Conservation (phyloP, 2,329 filamentous ascomycete genomes). For the Emmonsiellopsis sp. region DNA sequence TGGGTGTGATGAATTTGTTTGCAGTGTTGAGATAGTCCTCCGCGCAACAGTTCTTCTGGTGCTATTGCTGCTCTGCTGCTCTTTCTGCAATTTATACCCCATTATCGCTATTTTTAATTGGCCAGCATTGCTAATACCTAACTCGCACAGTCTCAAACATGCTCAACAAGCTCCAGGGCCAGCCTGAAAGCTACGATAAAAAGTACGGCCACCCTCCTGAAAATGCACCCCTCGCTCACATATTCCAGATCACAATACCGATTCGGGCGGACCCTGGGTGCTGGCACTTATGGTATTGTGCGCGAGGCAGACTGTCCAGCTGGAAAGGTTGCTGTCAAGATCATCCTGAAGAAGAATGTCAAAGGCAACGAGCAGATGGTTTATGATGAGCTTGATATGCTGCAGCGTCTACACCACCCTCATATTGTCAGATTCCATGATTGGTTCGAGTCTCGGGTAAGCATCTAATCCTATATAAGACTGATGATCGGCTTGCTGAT, state of each 20-base stretch:
- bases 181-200: constrained; percentile 97
- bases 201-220: constrained; percentile 53
- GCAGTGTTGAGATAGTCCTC: too few species aligned
- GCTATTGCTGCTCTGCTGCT: too few species aligned
- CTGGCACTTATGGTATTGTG: constrained; percentile 96
- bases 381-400: constrained; percentile 89
- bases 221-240: neutral
- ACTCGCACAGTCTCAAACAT: constrained; percentile 67
- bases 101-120: too few species aligned
- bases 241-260: constrained; percentile 65
- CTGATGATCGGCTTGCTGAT: constrained; percentile 3
- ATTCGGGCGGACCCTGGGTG: constrained; percentile 88
- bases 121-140: neutral
- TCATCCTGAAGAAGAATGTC: constrained; percentile 98
- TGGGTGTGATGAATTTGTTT: too few species aligned
- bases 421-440: constrained; percentile 97
- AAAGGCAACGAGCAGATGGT: constrained; percentile 98
- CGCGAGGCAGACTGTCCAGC: constrained; percentile 79
- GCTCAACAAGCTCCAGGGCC: constrained; percentile 91
- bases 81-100: too few species aligned
- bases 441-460: constrained; percentile 95
- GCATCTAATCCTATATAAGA: constrained; percentile 18
- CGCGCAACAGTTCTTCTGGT: too few species aligned
- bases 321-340: constrained; percentile 92
- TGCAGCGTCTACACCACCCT: constrained; percentile 81